Evolutionary conservation across 1,284 basidiomycete genomes (phyloP).

Genomic region (Bondarzewia mesenterica): DNA sequence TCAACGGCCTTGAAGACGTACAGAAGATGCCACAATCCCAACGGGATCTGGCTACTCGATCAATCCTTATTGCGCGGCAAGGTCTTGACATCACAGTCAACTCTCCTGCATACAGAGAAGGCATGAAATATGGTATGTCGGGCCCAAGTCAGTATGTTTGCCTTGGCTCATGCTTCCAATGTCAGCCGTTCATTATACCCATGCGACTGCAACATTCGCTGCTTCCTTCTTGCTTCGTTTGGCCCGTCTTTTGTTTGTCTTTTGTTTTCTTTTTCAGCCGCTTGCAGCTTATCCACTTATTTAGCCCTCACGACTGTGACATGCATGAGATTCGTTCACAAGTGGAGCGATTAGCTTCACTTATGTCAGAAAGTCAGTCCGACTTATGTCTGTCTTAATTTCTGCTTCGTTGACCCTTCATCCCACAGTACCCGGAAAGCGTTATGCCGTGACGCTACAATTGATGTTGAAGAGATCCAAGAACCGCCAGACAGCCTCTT

Average conservation of each 20-base stretch:
- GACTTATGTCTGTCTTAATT: conserved; percentile 9
- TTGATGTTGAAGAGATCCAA: conserved; percentile 79
- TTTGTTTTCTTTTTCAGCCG: background rate
- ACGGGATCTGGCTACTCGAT: conserved; percentile 59
- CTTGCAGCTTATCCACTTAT: conserved; percentile 4
- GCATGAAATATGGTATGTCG: conserved; percentile 76
- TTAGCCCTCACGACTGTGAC: conserved; percentile 78
- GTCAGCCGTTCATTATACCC: conserved; percentile 80
- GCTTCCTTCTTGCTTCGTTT: conserved; percentile 85
- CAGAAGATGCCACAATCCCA: conserved; percentile 67
- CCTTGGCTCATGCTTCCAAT: conserved; percentile 17
- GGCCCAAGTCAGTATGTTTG: background rate
- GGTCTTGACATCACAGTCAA: conserved; percentile 69
- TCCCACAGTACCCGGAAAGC: conserved; percentile 71
- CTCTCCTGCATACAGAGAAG: conserved; percentile 76
- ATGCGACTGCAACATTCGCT: conserved; percentile 88
- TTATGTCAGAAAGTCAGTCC: conserved; percentile 67
- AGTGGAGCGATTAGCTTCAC: conserved; percentile 68
- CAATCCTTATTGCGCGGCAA: conserved; percentile 62
- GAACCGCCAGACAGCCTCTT: conserved; percentile 53
- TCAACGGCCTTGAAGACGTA: conserved; percentile 71
- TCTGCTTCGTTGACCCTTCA: conserved; percentile 4
- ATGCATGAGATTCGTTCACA: conserved; percentile 66
- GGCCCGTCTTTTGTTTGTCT: conserved; percentile 72
- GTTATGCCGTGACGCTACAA: conserved; percentile 82